Percentiles rank a stretch among this genome's conserved stretches.
Evolutionary conservation across 1,284 basidiomycete genomes (phyloP).

Genomic region (Cronartium quercuum): DNA sequence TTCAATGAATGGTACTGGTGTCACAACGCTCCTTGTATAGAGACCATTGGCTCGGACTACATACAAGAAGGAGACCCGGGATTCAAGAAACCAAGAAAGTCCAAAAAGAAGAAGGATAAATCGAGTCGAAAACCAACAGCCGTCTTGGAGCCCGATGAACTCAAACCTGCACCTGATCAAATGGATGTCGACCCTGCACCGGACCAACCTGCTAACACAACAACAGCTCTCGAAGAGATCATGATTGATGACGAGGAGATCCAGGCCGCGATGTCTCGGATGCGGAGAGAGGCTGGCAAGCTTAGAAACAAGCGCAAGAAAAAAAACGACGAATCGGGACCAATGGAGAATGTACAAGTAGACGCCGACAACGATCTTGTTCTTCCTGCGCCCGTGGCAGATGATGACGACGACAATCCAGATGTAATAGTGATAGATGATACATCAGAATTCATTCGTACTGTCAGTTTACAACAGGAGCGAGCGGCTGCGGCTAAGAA

Average conservation of each 20-base stretch:
- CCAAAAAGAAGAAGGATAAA: conserved; percentile 11
- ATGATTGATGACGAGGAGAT: conserved; percentile 98
- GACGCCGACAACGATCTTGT: conserved; percentile 46
- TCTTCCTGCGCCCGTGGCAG: conserved; percentile 11
- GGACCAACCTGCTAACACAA: conserved; percentile 42
- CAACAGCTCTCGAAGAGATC: conserved; percentile 62
- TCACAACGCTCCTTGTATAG: background rate
- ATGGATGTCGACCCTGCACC: conserved; percentile 28
- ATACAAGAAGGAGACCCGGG: conserved; percentile 30
- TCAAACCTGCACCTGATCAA: background rate
- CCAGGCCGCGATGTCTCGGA: conserved; percentile 80
- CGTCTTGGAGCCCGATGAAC: background rate
- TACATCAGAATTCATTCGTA: conserved; percentile 91
- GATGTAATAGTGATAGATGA: conserved; percentile 76
- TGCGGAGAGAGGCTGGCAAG: conserved; percentile 59
- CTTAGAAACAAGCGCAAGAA: conserved; percentile 42
- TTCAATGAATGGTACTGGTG: background rate
- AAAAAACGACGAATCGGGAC: conserved; percentile 59
- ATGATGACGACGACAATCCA: conserved; percentile 20
- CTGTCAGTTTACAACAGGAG: conserved; percentile 59
- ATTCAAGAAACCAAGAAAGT: conserved; percentile 24
- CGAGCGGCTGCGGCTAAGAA: conserved; percentile 47
- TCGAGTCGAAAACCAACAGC: conserved; percentile 10
- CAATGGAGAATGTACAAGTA: background rate
- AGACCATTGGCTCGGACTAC: conserved; percentile 27